Evolutionary conservation across 805 yeast species (phyloP).

Genomic region (Candida nanaspora): DNA sequence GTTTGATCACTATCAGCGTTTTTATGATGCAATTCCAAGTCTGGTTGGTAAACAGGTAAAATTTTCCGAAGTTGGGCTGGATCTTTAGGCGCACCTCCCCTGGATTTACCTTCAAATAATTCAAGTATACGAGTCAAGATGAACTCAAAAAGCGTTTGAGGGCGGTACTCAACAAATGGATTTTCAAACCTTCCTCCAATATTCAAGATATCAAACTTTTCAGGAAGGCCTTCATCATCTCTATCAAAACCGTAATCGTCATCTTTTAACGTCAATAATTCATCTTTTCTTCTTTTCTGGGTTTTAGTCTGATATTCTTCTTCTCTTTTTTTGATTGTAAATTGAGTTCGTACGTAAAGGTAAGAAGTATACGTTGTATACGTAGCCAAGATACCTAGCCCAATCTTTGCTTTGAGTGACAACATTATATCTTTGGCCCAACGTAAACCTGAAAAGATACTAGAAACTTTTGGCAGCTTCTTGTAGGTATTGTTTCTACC

Average conservation of each 20-base stretch:
- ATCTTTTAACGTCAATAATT: too few species aligned
- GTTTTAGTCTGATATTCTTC: too few species aligned
- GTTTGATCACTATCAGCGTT: constrained; percentile 14
- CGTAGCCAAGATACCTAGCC: constrained; percentile 36
- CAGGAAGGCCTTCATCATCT: constrained; percentile 1
- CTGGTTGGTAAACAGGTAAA: constrained; percentile 58
- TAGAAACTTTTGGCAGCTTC: too few species aligned
- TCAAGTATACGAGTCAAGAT: constrained; percentile 66
- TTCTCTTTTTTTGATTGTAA: constrained; percentile 43
- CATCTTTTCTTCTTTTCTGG: too few species aligned
- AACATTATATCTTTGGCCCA: too few species aligned
- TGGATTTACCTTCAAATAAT: constrained; percentile 48
- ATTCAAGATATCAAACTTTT: constrained; percentile 29
- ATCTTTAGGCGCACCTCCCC: constrained; percentile 53
- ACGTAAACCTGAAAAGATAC: too few species aligned
- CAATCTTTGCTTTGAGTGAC: constrained; percentile 29
- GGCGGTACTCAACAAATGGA: constrained; percentile 85
- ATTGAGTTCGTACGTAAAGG: constrained; percentile 47
- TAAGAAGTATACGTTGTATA: constrained; percentile 63
- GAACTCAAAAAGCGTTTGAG: constrained; percentile 86
- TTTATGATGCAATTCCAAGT: constrained; percentile 31
- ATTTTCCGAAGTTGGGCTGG: constrained; percentile 40
- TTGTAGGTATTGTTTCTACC: too few species aligned
- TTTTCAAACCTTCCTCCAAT: constrained; percentile 79
- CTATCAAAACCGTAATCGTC: neutral